Base-by-base conservation (phyloP, 352 stramenopile genomes). In the Phytophthora sojae region DNA sequence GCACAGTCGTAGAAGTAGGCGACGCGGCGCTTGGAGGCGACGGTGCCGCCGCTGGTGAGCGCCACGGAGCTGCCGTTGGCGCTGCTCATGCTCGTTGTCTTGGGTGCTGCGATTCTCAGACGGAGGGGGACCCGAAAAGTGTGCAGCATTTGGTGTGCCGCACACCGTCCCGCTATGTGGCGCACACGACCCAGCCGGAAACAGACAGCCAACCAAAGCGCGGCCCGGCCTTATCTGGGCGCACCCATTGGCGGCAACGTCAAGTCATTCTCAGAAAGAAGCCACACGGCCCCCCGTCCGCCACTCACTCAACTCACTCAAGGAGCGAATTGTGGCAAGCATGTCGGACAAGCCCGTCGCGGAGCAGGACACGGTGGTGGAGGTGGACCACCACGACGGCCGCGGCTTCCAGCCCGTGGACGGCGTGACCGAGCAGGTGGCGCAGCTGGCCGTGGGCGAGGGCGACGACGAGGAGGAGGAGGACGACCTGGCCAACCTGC, bases 1-100 rank as follows among this genome's bases (percentile, higher is more conserved):
- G 32, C 65, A 97, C 90, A 90, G 76, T 97, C 89, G 67, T 97
- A 97, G 68, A 95, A 96, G 79, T 97, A 97, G 60, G 90, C 90
- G 60, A 97, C 88, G 47, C 89, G 85, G 69, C 86, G 84, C 80
- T 97, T 97, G 44, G 74, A 76, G 39, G 61, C 67, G 37, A 81
- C 45, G 47, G 73, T 67, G 61, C 71, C 56, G 56, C 57, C 70
- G 60, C 57, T 77, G 14, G 63, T 73, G 61, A 77, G 64, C 58
- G 71, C 71, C 51, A 72, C 69, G 49, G 75, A 81, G 66, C 69
- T 79, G 58, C 68, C 73, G 49, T 80, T 80, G 12, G 53, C 51
- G 51, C 55, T 75, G 52, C 49, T 79, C 63, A 73, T 76, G 55
- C 54, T 60, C 30, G 7, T 47, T 11, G 4, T 3, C 30, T 60